Percentiles rank a stretch among this genome's conserved stretches.
Evolutionary conservation across 225 moss, liverwort and hornwort species (phyloP).

Genomic region (Polytrichum formosum): DNA sequence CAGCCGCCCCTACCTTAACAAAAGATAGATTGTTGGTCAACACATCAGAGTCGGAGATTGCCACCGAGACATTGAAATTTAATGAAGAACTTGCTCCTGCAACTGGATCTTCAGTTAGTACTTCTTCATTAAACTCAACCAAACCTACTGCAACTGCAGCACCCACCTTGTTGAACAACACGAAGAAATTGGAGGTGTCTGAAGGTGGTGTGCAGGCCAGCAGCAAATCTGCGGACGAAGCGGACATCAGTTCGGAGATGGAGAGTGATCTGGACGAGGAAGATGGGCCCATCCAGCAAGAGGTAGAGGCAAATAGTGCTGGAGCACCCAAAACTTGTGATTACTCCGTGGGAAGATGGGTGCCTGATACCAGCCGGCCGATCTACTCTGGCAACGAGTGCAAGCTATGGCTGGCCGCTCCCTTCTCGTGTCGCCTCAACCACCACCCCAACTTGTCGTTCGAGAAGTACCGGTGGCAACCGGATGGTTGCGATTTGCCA

Average conservation of each 20-base stretch:
- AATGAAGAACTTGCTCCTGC: too few relatives aligned
- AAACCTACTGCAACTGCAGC: too few relatives aligned
- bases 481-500: slow-evolving; percentile 62
- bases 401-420: slow-evolving; percentile 42
- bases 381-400: slow-evolving; percentile 72
- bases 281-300: not conserved
- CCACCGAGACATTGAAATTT: too few relatives aligned
- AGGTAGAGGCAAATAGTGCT: not conserved
- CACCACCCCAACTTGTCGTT: slow-evolving; percentile 52
- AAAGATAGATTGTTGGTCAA: too few relatives aligned
- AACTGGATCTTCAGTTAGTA: too few relatives aligned
- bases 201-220: not conserved
- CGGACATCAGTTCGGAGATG: not conserved
- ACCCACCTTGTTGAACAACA: not conserved
- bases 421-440: slow-evolving; percentile 54
- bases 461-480: slow-evolving; percentile 84
- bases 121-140: too few relatives aligned
- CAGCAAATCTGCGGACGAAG: not conserved
- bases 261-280: not conserved
- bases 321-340: slow-evolving; percentile 34
- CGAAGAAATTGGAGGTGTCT: not conserved
- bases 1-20: too few relatives aligned
- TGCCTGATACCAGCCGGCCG: slow-evolving; percentile 39
- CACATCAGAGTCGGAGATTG: too few relatives aligned
- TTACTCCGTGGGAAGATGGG: slow-evolving; percentile 60